These are phyloP conservation scores for Neoscytalidium dimidiatum DNA, from an alignment of 2,329 filamentous ascomycete genomes.

Conservation along the genomic window DNA sequence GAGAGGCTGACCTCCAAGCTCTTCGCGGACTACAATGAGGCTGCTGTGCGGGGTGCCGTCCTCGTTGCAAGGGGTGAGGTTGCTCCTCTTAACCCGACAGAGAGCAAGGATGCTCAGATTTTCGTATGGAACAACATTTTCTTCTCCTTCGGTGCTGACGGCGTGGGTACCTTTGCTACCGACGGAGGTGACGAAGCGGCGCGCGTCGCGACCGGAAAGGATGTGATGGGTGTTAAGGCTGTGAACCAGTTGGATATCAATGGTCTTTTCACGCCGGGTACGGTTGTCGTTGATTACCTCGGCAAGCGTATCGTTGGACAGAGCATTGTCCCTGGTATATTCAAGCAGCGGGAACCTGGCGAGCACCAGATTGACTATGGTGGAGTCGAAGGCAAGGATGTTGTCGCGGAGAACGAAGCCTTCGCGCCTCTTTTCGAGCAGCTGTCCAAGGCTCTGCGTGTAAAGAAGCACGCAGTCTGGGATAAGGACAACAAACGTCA, in stretches of 20 bases:
- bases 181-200: conserved; percentile 97
- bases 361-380: conserved; percentile 99
- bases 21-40: conserved; percentile 97
- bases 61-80: conserved; percentile 92
- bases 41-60: conserved; percentile 86
- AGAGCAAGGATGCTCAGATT: conserved; percentile 90
- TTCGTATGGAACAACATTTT: conserved; percentile 99
- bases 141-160: conserved; percentile 97
- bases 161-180: conserved; percentile 93
- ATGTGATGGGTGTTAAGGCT: conserved; percentile 88
- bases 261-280: conserved; percentile 91
- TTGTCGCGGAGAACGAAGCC: conserved; percentile 85
- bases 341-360: conserved; percentile 95
- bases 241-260: conserved; percentile 98
- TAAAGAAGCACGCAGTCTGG: conserved; percentile 96
- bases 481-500: conserved; percentile 92
- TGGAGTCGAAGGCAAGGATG: conserved; percentile 94
- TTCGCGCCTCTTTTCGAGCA: conserved; percentile 85
- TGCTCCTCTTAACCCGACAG: conserved; percentile 90
- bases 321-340: conserved; percentile 97
- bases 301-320: conserved; percentile 97
- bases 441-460: conserved; percentile 83
- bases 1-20: conserved; percentile 93
- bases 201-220: conserved; percentile 92
- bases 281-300: conserved; percentile 93